Base-by-base conservation (phyloP, 2,329 filamentous ascomycete species). In the Tolypocladium nubicola region DNA sequence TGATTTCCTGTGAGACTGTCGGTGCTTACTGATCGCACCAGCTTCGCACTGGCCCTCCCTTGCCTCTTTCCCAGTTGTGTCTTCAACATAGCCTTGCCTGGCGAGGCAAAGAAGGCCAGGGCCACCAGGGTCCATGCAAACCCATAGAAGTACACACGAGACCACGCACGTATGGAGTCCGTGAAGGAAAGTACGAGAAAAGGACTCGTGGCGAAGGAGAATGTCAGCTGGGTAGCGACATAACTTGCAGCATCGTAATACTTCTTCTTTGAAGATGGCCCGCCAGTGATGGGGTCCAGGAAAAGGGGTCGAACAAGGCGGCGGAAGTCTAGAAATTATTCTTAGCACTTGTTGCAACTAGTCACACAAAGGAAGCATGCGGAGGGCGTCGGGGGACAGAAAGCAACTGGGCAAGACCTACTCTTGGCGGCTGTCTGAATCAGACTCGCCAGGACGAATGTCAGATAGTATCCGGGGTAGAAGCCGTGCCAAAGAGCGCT, bases 401-500 rank as follows among this genome's bases (percentile, higher is more conserved):
- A n/a, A 21, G 19, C 9, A 35, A 21, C 30, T n/a, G 26, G 19
- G 11, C 47, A 30, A 37, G 9, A 80, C 87, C 70, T 78, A 97
- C 92, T 91, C 78, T 99, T 99, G 57, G 94, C 92, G 21, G 87
- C 87, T 2, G 91, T 97, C 70, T 99, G 94, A 37, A 97, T 82
- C 63, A 99, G 89, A 60, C 90, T 91, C 1, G 89, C 94, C 9
- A 97, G 79, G 45, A 97, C 75, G 67, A 99, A 99, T 6, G 88
- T 82, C 60, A 99, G 75, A 71, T 97, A 97, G 73, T 99, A 99
- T 7, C 94, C 94, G 0, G 94, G 93, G 64, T 96, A 95, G 73
- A 99, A 99, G 37, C 94, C 94, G 68, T 99, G 94, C 94, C 94
- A 99, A 64, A 97, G 87, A 3, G 94, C 93, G 67, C 91, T 96